Conservation (phyloP, 2,329 filamentous ascomycete species). For the Chlorencoelia australis region DNA sequence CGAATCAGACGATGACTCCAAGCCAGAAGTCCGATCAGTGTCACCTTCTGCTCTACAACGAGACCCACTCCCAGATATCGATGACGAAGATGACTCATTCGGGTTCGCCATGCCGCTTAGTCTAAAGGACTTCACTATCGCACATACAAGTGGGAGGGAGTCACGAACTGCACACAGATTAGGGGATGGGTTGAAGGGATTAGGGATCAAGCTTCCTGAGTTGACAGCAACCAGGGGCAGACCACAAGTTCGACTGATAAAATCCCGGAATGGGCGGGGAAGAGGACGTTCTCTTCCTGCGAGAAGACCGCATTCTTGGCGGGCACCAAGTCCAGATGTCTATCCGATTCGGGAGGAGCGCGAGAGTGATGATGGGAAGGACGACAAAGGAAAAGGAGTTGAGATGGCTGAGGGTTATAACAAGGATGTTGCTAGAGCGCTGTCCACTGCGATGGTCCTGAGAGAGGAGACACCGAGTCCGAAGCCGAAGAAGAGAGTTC, state of each 20-base stretch:
- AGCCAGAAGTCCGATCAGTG: constrained; percentile 21
- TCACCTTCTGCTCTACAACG: constrained; percentile 23
- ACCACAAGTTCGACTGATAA: constrained; percentile 15
- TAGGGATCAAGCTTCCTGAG: constrained; percentile 19
- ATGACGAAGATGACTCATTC: constrained; percentile 16
- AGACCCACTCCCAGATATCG: constrained; percentile 9
- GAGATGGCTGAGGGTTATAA: background rate
- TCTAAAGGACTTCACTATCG: constrained; percentile 21
- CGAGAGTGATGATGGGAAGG: constrained; percentile 16
- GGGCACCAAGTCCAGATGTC: constrained; percentile 25
- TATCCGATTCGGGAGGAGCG: constrained; percentile 24
- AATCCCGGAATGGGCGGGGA: constrained; percentile 11
- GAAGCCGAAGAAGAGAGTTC: constrained; percentile 25
- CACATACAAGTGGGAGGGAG: constrained; percentile 12
- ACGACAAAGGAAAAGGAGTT: constrained; percentile 3
- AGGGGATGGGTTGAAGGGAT: constrained; percentile 13
- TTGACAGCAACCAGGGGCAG: constrained; percentile 17
- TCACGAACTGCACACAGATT: constrained; percentile 11
- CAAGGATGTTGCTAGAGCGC: constrained; percentile 12
- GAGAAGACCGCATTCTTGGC: constrained; percentile 23
- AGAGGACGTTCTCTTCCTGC: constrained; percentile 19
- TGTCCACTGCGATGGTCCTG: constrained; percentile 7
- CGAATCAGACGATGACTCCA: constrained; percentile 17
- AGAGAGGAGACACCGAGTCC: constrained; percentile 8
- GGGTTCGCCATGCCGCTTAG: constrained; percentile 20